Evolutionary conservation across 331 rosid genomes (phyloP).

Genomic region (Acacia pycnantha): DNA sequence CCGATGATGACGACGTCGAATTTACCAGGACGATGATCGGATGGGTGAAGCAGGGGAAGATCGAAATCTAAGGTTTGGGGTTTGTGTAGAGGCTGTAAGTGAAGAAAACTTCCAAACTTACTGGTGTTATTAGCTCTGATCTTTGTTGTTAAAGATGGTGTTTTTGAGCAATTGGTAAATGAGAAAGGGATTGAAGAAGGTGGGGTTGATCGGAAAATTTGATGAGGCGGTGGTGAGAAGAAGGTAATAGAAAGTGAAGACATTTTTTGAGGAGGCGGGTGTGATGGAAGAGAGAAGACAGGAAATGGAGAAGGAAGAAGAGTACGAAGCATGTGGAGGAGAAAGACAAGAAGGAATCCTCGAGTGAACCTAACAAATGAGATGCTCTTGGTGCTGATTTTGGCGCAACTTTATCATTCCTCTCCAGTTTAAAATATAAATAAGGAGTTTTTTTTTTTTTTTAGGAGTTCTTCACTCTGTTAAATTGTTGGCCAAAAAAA

Average conservation of each 20-base stretch:
- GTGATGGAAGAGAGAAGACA: slow-evolving; percentile 23
- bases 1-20: slow-evolving; percentile 71
- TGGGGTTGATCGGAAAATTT: slow-evolving; percentile 21
- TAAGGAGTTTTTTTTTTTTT: no score
- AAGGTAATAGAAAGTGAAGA: slow-evolving; percentile 24
- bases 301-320: background rate
- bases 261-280: slow-evolving; percentile 38
- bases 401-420: background rate
- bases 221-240: slow-evolving; percentile 37
- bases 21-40: slow-evolving; percentile 31
- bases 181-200: slow-evolving; percentile 28
- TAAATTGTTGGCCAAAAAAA: no score
- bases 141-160: slow-evolving; percentile 30
- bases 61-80: slow-evolving; percentile 51
- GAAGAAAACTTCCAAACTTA: slow-evolving; percentile 58
- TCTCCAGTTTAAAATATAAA: no score
- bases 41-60: slow-evolving; percentile 55
- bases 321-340: background rate
- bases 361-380: background rate
- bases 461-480: no score
- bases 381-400: slow-evolving; percentile 28
- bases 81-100: slow-evolving; percentile 48
- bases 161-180: slow-evolving; percentile 14
- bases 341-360: slow-evolving; percentile 48
- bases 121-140: slow-evolving; percentile 26